These are phyloP conservation scores for Amanita molliuscula DNA, from an alignment of 768 basidiomycete species.

Conservation along the genomic window DNA sequence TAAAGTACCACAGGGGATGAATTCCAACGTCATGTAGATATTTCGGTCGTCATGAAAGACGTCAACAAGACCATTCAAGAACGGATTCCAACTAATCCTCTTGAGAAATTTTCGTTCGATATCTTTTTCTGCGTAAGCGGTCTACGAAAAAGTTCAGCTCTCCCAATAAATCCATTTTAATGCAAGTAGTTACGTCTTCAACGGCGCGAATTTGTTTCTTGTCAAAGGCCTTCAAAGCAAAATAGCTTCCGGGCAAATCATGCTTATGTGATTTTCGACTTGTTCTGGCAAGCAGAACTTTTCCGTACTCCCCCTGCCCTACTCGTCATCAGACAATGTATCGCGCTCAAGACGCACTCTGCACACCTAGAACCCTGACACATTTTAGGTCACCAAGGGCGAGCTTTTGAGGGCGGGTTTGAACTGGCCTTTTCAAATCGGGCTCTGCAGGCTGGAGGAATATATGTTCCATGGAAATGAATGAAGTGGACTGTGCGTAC, in stretches of 20 bases:
- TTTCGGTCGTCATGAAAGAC: conserved; percentile 35
- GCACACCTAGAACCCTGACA: conserved; percentile 27
- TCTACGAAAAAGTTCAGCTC: conserved; percentile 8
- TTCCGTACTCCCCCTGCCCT: conserved; percentile 33
- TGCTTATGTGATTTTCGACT: conserved; percentile 17
- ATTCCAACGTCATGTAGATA: conserved; percentile 42
- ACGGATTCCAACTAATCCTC: conserved; percentile 42
- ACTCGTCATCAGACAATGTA: background rate
- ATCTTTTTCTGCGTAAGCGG: conserved; percentile 20
- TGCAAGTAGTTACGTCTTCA: conserved; percentile 11
- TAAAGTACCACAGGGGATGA: conserved; percentile 34
- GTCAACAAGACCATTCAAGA: conserved; percentile 35
- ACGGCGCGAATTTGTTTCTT: conserved; percentile 23
- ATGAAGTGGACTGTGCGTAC: background rate
- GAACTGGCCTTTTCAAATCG: conserved; percentile 15
- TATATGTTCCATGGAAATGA: background rate
- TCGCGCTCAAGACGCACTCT: background rate
- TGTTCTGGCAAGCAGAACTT: conserved; percentile 31
- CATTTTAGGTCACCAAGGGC: conserved; percentile 30
- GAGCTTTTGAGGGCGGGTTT: conserved; percentile 27
- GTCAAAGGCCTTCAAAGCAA: conserved; percentile 35
- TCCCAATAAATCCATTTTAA: background rate
- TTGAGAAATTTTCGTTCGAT: conserved; percentile 31
- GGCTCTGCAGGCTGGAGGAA: background rate
- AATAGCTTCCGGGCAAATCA: conserved; percentile 26